Percentiles rank a stretch among this genome's conserved stretches.
These are phyloP conservation scores for Ustilago tritici DNA, from an alignment of 1,284 basidiomycete genomes.

Conservation along the genomic window DNA sequence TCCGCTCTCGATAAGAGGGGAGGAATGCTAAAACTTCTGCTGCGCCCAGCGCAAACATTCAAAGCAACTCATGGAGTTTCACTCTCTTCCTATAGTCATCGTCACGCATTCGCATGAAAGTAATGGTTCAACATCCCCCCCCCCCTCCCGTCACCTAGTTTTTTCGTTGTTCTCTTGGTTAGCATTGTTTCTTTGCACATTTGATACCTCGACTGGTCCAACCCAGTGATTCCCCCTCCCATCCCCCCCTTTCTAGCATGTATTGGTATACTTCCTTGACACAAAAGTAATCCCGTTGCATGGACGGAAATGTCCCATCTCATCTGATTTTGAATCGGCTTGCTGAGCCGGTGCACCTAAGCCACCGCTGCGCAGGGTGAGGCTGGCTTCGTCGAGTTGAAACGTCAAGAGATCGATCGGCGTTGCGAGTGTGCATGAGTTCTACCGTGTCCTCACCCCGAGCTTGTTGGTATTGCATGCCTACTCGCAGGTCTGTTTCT, in stretches of 20 bases:
- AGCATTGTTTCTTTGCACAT: not conserved
- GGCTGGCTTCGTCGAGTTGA: too few relatives aligned
- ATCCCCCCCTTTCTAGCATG: not conserved
- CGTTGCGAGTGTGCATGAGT: too few relatives aligned
- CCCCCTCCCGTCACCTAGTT: not conserved
- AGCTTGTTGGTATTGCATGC: too few relatives aligned
- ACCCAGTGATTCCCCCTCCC: slow-evolving; percentile 26
- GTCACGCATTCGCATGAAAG: not conserved
- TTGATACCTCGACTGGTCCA: slow-evolving; percentile 30
- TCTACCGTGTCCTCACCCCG: too few relatives aligned
- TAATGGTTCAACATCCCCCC: slow-evolving; percentile 28
- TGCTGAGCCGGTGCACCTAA: too few relatives aligned
- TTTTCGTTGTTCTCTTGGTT: not conserved
- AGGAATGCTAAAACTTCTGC: not conserved
- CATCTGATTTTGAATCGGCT: too few relatives aligned
- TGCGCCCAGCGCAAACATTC: not conserved
- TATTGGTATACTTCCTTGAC: too few relatives aligned
- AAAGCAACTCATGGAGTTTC: slow-evolving; percentile 1
- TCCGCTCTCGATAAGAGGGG: not conserved
- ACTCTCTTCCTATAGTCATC: not conserved
- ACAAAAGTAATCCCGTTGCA: too few relatives aligned
- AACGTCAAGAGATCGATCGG: too few relatives aligned
- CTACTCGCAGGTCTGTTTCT: too few relatives aligned
- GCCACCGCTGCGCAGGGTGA: too few relatives aligned
- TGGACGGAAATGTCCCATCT: too few relatives aligned